phyloP scores from a whole-genome alignment of 2,329 filamentous ascomycete species.

The Diaporthe amygdali region DNA sequence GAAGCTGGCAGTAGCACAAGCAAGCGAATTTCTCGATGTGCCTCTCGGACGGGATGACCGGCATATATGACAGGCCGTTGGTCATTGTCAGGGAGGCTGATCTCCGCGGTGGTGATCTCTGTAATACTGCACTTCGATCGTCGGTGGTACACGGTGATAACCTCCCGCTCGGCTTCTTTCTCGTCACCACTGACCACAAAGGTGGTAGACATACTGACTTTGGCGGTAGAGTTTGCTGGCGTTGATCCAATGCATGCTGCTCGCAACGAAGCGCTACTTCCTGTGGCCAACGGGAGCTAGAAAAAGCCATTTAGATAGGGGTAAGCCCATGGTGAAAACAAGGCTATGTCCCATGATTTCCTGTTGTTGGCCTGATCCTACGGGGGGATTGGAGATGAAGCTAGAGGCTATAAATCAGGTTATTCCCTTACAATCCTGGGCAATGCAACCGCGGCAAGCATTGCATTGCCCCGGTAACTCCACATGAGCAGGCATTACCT shows the following conservation, averaged over 20 bases:
- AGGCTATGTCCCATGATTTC: neutral
- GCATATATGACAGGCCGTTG: neutral
- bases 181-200: neutral
- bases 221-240: neutral
- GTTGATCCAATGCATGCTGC: neutral
- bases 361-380: neutral
- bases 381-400: neutral
- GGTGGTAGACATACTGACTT: neutral
- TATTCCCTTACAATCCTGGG: neutral
- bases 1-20: neutral
- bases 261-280: neutral
- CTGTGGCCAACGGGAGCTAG: constrained; percentile 2
- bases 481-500: constrained; percentile 4
- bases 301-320: neutral
- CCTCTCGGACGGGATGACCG: neutral
- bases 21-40: neutral
- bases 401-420: neutral
- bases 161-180: neutral
- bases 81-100: neutral
- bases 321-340: neutral
- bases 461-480: neutral
- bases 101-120: neutral
- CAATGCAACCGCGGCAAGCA: constrained; percentile 13
- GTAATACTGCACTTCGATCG: neutral
- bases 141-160: constrained; percentile 1